Evolutionary conservation across 495 filamentous ascomycete genomes (phyloP).

Genomic region (Penicillium bovifimosum): DNA sequence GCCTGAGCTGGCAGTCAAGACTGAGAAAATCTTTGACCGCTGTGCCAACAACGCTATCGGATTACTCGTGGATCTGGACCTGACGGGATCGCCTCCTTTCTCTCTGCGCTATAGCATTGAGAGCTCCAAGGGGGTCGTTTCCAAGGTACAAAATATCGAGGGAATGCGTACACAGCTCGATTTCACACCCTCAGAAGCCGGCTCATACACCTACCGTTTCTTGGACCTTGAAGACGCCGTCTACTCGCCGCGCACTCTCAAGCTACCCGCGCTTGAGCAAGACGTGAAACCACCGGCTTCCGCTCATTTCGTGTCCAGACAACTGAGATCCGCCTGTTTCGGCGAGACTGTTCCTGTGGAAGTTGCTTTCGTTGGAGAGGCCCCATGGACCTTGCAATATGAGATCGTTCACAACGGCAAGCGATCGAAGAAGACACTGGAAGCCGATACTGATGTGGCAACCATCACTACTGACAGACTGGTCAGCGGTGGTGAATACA

Average conservation of each 20-base stretch:
- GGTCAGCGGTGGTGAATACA: conserved; percentile 79
- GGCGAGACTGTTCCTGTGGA: conserved; percentile 70
- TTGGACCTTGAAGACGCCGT: conserved; percentile 71
- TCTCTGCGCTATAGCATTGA: conserved; percentile 65
- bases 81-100: conserved; percentile 90
- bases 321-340: conserved; percentile 63
- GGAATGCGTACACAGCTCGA: conserved; percentile 74
- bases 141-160: conserved; percentile 47
- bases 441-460: conserved; percentile 52
- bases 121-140: conserved; percentile 50
- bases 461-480: conserved; percentile 71
- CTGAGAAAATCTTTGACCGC: conserved; percentile 83
- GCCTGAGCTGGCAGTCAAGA: conserved; percentile 64
- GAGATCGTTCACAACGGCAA: conserved; percentile 89
- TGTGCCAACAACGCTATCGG: conserved; percentile 92
- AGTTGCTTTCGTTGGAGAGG: conserved; percentile 70
- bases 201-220: conserved; percentile 83
- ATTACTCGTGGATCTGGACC: conserved; percentile 75
- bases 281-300: conserved; percentile 87
- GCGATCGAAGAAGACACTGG: conserved; percentile 60
- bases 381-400: conserved; percentile 86
- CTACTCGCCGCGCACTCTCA: conserved; percentile 52
- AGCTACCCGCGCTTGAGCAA: conserved; percentile 64
- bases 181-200: conserved; percentile 73
- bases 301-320: conserved; percentile 57